Evolutionary conservation across 2,329 filamentous ascomycete genomes (phyloP), one percentile per base, ranked within the genome.

Genomic region (Ophidiomyces ophidiicola): DNA sequence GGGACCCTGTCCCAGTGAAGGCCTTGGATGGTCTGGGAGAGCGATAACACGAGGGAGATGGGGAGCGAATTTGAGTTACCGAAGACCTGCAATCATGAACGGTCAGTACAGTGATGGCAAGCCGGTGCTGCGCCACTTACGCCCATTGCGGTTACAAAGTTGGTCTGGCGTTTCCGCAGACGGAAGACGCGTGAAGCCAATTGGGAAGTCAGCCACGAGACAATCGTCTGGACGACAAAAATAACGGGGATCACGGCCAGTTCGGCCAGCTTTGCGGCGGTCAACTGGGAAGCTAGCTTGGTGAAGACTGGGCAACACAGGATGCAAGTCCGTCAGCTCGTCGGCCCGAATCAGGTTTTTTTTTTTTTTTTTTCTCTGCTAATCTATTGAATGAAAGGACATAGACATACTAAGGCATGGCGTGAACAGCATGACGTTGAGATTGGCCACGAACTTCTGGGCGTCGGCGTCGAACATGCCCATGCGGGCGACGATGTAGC

Each of bases 1-100:
- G 84, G 82, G 35, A 96, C 76, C 48, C 76, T 80, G 61, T 88
- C 80, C 90, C 90, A 98, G 58, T 96, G 88, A 21, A 98, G 70
- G 4, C 90, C 90, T 52, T 80, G 77, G 41, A 98, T 71, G 0
- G 90, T 98, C 57, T 94, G 82, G 10, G 88, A 92, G 7, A 98
- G 72, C 6, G 88, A 94, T 42, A 96, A 74, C 46, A 98, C 86
- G 41, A 98, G 76, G 0, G 90, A 98, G 45, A 98, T 96, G 0
- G 90, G 90, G 14, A 98, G 72, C 12, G 90, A 96, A 63, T 98
- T 98, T 23, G 88, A 96, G 60, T 98, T 98, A 51, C 88, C 90
- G 59, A 98, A 98, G 34, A 96, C 75, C 74, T 78, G 45, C 24
- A 21, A 39, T 17, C 11, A 18, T 38, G 15, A 33, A 28, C 18